phyloP scores from a whole-genome alignment of 2,329 filamentous ascomycete species.

The Aspergillus novofumigatus region DNA sequence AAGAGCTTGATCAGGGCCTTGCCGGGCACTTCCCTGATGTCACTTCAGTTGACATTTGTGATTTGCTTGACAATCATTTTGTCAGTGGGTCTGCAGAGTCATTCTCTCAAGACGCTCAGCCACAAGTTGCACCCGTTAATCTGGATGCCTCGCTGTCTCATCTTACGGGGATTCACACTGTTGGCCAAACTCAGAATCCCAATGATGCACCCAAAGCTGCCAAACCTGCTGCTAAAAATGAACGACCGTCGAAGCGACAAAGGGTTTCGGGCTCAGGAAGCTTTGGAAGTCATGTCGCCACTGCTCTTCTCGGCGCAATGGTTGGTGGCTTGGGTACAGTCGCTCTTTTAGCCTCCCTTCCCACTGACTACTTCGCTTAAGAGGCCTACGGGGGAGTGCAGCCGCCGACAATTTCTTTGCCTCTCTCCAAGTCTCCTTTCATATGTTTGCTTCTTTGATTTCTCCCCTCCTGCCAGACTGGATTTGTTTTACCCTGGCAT shows the following conservation, averaged over 20 bases:
- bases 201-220: slow-evolving; percentile 3
- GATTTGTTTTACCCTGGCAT: background rate
- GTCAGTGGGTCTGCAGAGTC: slow-evolving; percentile 4
- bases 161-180: slow-evolving; percentile 6
- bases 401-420: slow-evolving; percentile 2
- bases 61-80: background rate
- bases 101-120: slow-evolving; percentile 24
- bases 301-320: slow-evolving; percentile 37
- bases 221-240: slow-evolving; percentile 8
- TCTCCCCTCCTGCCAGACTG: background rate
- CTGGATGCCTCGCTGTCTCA: slow-evolving; percentile 13
- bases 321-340: slow-evolving; percentile 41
- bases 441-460: background rate
- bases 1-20: background rate
- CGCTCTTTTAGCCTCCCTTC: slow-evolving; percentile 38
- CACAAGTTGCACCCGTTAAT: slow-evolving; percentile 8
- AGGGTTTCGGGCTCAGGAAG: slow-evolving; percentile 19
- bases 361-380: slow-evolving; percentile 40
- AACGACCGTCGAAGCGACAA: slow-evolving; percentile 25
- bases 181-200: background rate
- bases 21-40: background rate
- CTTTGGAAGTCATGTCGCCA: slow-evolving; percentile 36
- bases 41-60: background rate
- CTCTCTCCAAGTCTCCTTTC: slow-evolving; percentile 3
- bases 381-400: background rate